Conservation (phyloP, 208 protist species). For the Leishmania aethiopica region DNA sequence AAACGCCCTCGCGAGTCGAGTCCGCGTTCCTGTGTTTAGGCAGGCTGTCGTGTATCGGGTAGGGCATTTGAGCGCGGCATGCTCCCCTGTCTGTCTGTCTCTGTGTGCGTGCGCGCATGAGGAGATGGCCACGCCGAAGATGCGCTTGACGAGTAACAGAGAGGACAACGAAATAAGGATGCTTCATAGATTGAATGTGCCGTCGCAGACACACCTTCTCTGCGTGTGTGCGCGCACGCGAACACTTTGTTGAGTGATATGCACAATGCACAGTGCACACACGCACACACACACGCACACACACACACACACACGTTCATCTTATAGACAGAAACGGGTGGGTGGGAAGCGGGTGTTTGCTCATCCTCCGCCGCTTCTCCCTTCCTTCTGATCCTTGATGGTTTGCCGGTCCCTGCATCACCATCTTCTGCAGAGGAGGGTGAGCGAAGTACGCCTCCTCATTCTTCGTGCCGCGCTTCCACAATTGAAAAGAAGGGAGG, state of each 20-base stretch:
- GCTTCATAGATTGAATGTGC: background rate
- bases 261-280: background rate
- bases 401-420: background rate
- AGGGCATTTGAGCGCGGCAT: background rate
- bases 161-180: background rate
- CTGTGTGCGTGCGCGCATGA: background rate
- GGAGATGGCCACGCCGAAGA: too few species aligned
- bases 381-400: background rate
- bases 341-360: background rate
- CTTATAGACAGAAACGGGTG: constrained; percentile 2
- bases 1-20: background rate
- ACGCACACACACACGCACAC: background rate
- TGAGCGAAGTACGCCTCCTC: background rate
- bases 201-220: background rate
- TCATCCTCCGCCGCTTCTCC: background rate
- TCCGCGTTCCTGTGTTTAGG: background rate
- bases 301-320: background rate
- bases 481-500: background rate
- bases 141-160: background rate
- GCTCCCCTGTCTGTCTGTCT: background rate
- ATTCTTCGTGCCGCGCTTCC: background rate
- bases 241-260: background rate
- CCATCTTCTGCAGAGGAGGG: background rate
- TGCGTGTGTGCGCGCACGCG: background rate
- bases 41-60: background rate